Conservation (phyloP, 73 alveolate genomes). For the Paramecium biaurelia region DNA sequence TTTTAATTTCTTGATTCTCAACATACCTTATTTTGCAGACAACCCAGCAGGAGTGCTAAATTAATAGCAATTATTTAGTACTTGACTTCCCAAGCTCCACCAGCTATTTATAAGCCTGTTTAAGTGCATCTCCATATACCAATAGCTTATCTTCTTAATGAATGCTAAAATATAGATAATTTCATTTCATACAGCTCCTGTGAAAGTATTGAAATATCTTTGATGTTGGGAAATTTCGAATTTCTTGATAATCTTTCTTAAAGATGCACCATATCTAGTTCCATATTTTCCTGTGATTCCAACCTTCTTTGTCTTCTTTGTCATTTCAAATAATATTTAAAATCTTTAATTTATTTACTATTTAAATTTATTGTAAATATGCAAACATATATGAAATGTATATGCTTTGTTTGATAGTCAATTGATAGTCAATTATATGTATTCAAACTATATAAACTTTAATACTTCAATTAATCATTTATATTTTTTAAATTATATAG, state of each 20-base stretch:
- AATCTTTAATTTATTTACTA: constrained; percentile 37
- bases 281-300: constrained; percentile 97
- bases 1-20: constrained; percentile 77
- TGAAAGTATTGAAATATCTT: constrained; percentile 87
- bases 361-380: not conserved
- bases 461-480: not conserved
- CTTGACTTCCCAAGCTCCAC: constrained; percentile 87
- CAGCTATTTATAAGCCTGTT: constrained; percentile 83
- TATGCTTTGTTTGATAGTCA: not conserved
- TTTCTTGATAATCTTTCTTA: constrained; percentile 94
- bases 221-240: constrained; percentile 91
- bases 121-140: constrained; percentile 91
- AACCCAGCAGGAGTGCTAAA: constrained; percentile 77
- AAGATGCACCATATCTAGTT: constrained; percentile 93
- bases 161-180: constrained; percentile 55
- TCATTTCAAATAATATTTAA: constrained; percentile 32
- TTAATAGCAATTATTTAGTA: not conserved
- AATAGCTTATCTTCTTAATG: constrained; percentile 83
- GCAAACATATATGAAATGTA: not conserved
- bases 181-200: constrained; percentile 80
- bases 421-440: not conserved
- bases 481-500: not conserved
- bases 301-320: constrained; percentile 96
- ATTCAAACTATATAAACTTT: not conserved
- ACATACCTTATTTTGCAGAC: constrained; percentile 78